Conservation (phyloP, 2,329 filamentous ascomycete genomes). For the Claviceps cyperi region DNA sequence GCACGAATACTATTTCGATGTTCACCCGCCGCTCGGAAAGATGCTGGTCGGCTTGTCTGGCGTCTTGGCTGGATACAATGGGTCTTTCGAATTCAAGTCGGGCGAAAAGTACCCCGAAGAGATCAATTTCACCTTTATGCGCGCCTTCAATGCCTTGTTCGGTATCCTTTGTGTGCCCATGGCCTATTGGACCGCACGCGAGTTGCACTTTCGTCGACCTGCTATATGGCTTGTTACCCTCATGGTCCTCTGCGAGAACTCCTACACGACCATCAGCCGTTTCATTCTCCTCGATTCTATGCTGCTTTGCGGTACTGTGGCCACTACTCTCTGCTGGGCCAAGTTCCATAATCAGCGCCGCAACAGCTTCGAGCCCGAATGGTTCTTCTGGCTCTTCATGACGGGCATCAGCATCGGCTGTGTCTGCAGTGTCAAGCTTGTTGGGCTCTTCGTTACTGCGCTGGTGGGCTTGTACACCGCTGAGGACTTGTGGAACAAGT, state of each 20-base stretch:
- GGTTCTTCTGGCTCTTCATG: constrained; percentile 89
- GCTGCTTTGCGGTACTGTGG: constrained; percentile 97
- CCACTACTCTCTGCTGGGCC: constrained; percentile 91
- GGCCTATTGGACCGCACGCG: constrained; percentile 88
- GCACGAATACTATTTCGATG: constrained; percentile 91
- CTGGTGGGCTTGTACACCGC: constrained; percentile 90
- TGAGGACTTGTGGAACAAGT: constrained; percentile 97
- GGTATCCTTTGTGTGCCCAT: constrained; percentile 84
- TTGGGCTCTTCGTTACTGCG: constrained; percentile 89
- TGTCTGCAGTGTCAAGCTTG: constrained; percentile 97
- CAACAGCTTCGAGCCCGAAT: constrained; percentile 76
- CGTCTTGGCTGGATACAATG: constrained; percentile 94
- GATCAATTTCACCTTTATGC: constrained; percentile 96
- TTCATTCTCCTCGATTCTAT: constrained; percentile 98
- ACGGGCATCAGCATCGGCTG: constrained; percentile 93
- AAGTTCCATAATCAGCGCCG: constrained; percentile 85
- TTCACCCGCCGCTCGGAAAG: constrained; percentile 91
- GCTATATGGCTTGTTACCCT: constrained; percentile 90
- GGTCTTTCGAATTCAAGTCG: constrained; percentile 98
- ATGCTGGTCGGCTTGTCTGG: constrained; percentile 96
- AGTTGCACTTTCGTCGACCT: constrained; percentile 72
- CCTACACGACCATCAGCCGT: constrained; percentile 95
- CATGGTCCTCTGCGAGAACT: constrained; percentile 98
- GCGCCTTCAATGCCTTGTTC: constrained; percentile 90
- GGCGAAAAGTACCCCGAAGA: constrained; percentile 90